Evolutionary conservation across 306 rosid species (phyloP), one percentile per base, ranked within the genome.

Genomic region (Prunus campanulata): DNA sequence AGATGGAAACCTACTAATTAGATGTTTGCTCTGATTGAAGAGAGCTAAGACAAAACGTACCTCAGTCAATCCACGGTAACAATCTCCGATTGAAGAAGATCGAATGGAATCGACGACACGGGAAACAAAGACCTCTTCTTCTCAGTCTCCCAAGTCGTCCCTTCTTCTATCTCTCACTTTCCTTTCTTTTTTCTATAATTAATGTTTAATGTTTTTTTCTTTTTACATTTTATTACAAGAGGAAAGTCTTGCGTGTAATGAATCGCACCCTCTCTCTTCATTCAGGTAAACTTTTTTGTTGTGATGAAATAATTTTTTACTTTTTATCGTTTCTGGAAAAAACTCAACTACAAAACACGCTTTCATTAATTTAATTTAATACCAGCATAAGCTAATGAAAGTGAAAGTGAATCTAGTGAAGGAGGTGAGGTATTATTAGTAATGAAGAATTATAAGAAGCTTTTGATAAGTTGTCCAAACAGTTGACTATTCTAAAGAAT

Each of bases 111-210:
- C 50, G 50, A 65, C 49, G 9, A 39, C 27, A 32, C 69, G 30
- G 69, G 27, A 65, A 35, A 35, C 69, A 65, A 35, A 35, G 69
- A 65, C 69, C 27, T 35, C 49, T 65, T 35, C 69, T 5, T 65
- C 50, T 2, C 50, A 65, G 49, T 65, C 69, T 35, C 49, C 27
- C 67, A 65, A 63, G 69, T 65, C 69, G 48, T 65, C 15, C 15
- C 35, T 65, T 65, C 69, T 35, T 65, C 69, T 35, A 0, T 64
- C 27, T 18, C 69, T 9, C 25, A 32, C 69, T 35, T 65, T 35
- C 49, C 49, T 32, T 64, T 64, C 19, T 32, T 32, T 5, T 32
- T 65, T 35, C 19, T 20, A 19, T 49, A 49, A 11, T 49, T 49
- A 3, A 49, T 49, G 54, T 56, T n/a, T 8, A 1, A 4, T 27